Percentiles rank a stretch among this genome's conserved stretches.
These are phyloP conservation scores for Digitaria exilis DNA, from an alignment of 202 grass and related monocot genomes.

Conservation along the genomic window DNA sequence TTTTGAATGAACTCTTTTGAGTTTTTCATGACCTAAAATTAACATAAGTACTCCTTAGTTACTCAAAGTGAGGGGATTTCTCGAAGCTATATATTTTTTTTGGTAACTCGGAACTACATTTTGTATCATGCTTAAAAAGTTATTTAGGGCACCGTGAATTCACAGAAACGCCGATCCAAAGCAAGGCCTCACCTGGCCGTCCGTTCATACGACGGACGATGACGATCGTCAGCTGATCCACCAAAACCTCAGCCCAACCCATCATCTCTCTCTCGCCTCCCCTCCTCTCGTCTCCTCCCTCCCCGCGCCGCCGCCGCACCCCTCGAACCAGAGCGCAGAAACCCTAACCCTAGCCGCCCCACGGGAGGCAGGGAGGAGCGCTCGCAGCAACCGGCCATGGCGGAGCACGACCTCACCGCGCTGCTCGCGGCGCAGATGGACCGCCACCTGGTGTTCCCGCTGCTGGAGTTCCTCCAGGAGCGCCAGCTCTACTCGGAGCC, in stretches of 20 bases:
- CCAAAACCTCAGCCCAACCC: neutral
- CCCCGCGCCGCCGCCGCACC: conserved; percentile 32
- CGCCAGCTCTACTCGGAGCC: conserved; percentile 63
- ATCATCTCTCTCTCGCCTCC: neutral
- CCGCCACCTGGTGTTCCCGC: conserved; percentile 85
- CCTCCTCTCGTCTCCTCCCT: neutral
- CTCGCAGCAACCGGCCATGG: conserved; percentile 39
- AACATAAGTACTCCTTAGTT: no score
- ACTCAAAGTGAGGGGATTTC: no score
- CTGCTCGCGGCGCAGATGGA: conserved; percentile 75
- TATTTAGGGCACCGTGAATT: neutral
- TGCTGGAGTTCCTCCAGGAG: conserved; percentile 98
- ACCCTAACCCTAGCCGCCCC: conserved; percentile 39
- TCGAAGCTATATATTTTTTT: no score
- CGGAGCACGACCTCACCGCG: conserved; percentile 74
- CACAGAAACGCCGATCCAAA: neutral
- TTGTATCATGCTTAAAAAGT: no score
- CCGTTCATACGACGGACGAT: neutral
- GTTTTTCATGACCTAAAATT: no score
- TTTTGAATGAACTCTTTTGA: no score
- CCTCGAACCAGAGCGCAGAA: neutral
- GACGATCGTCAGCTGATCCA: neutral
- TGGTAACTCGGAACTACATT: no score
- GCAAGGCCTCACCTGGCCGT: neutral
- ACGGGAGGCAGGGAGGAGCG: neutral